Conservation (phyloP, 495 filamentous ascomycete genomes). For the Neurospora pannonica region DNA sequence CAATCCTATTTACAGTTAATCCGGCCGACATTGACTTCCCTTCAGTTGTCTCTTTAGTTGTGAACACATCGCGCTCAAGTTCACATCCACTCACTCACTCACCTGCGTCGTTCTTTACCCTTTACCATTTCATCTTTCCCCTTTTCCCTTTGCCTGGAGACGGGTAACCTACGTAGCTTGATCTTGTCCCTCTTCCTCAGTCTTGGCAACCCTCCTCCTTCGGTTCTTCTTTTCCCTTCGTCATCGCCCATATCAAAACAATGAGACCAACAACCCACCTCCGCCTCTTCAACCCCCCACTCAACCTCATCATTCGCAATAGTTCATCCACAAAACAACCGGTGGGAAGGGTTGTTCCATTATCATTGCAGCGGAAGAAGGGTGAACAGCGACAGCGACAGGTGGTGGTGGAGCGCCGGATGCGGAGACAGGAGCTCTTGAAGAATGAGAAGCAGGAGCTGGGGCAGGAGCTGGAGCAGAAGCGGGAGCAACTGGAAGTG, state of each 20-base stretch:
- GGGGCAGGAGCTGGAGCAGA: neutral
- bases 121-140: neutral
- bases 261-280: neutral
- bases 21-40: neutral
- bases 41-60: neutral
- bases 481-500: neutral
- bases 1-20: neutral
- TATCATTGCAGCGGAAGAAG: neutral
- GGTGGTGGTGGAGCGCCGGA: neutral
- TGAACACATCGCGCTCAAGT: neutral
- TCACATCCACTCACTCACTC: neutral
- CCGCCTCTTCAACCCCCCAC: neutral
- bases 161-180: neutral
- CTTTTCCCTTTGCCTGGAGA: neutral
- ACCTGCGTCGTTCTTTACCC: neutral
- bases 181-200: neutral
- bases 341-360: neutral
- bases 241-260: no score
- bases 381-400: neutral
- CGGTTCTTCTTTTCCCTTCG: no score
- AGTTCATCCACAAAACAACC: neutral
- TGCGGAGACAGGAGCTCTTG: neutral
- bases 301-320: neutral
- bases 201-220: no score
- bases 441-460: neutral